Evolutionary conservation across 202 grass and related monocot genomes (phyloP).

Genomic region (Zizania palustris): DNA sequence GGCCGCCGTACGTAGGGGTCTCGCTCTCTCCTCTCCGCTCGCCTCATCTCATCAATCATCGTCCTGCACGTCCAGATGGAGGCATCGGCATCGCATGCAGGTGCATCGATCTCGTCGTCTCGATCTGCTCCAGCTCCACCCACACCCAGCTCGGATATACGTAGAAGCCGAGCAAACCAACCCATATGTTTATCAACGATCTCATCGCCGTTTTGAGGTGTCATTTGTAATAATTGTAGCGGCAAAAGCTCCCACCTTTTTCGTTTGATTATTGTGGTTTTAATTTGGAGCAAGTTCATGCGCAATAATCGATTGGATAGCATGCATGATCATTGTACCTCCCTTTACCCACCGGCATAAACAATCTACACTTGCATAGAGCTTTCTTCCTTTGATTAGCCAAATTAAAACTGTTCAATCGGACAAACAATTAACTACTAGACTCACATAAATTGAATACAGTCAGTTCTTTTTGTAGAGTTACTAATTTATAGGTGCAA

Average conservation of each 20-base stretch:
- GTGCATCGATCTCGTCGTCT: background rate
- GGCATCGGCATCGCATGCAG: background rate
- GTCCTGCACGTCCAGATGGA: background rate
- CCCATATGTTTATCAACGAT: background rate
- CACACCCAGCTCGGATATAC: background rate
- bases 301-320: conserved; percentile 18
- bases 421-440: background rate
- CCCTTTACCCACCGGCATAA: background rate
- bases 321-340: conserved; percentile 5
- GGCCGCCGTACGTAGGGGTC: too few relatives aligned
- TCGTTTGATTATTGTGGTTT: background rate
- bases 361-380: conserved; percentile 2
- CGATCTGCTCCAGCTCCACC: too few relatives aligned
- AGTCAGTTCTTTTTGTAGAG: background rate
- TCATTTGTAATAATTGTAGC: conserved; percentile 34
- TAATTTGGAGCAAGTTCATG: background rate
- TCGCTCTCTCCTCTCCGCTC: background rate
- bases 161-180: background rate
- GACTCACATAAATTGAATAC: background rate
- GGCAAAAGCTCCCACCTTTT: background rate
- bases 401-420: background rate
- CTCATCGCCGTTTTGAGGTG: conserved; percentile 13
- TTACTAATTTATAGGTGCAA: background rate
- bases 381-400: background rate
- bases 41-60: background rate